Conservation (phyloP, 2,329 filamentous ascomycete genomes). For the Alternaria consortialis region DNA sequence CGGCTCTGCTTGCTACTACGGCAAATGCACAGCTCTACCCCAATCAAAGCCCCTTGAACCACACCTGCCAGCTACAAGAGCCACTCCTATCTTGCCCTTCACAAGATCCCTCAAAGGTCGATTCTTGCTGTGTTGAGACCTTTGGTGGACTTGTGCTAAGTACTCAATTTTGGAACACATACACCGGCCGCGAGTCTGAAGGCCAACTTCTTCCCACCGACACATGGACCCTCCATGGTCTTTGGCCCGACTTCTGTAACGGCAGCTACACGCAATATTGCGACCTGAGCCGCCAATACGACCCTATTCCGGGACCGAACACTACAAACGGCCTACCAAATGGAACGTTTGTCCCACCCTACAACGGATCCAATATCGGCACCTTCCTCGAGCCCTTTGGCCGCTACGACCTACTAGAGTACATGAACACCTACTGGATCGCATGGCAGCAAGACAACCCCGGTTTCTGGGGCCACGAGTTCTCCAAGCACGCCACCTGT, state of each 20-base stretch:
- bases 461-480: slow-evolving; percentile 73
- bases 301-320: slow-evolving; percentile 68
- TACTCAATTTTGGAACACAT: slow-evolving; percentile 72
- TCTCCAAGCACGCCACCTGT: slow-evolving; percentile 74
- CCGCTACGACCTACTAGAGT: slow-evolving; percentile 67
- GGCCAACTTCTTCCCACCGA: slow-evolving; percentile 67
- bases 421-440: slow-evolving; percentile 74
- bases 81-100: slow-evolving; percentile 47
- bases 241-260: slow-evolving; percentile 55
- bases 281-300: slow-evolving; percentile 71
- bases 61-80: slow-evolving; percentile 62
- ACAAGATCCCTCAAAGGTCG: slow-evolving; percentile 53
- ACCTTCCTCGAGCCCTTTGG: slow-evolving; percentile 68
- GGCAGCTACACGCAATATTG: slow-evolving; percentile 73
- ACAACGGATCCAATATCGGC: slow-evolving; percentile 66
- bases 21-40: slow-evolving; percentile 54
- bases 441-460: slow-evolving; percentile 64
- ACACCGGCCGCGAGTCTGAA: slow-evolving; percentile 66
- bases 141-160: slow-evolving; percentile 69
- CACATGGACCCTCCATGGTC: slow-evolving; percentile 67
- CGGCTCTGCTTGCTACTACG: slow-evolving; percentile 30
- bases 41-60: slow-evolving; percentile 62
- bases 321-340: slow-evolving; percentile 66
- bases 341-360: slow-evolving; percentile 64
- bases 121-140: slow-evolving; percentile 72